Evolutionary conservation across 495 filamentous ascomycete species (phyloP).

Genomic region (Aspergillus olivimuriae): DNA sequence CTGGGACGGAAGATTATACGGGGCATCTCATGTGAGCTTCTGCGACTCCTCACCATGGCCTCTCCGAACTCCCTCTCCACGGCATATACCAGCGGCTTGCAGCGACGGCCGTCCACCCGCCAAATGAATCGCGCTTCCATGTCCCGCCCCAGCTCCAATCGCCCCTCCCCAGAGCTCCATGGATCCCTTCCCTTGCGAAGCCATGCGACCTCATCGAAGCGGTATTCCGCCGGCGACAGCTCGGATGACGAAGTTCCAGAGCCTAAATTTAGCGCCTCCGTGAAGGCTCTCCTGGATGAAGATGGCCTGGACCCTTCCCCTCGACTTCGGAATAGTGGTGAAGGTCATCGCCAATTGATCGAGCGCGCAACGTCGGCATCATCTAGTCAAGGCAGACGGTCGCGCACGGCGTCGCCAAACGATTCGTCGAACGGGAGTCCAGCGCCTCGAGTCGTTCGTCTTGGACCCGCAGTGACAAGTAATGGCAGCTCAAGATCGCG

Average conservation of each 20-base stretch:
- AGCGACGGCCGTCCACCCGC: constrained; percentile 29
- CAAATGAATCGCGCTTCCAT: constrained; percentile 36
- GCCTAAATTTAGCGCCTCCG: constrained; percentile 73
- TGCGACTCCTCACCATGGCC: constrained; percentile 25
- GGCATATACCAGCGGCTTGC: constrained; percentile 29
- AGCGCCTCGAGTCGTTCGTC: constrained; percentile 50
- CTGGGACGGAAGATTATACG: constrained; percentile 11
- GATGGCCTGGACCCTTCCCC: constrained; percentile 52
- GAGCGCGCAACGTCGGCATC: constrained; percentile 14
- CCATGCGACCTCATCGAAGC: constrained; percentile 18
- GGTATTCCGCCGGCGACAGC: constrained; percentile 55
- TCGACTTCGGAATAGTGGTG: constrained; percentile 35
- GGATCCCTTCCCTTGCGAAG: constrained; percentile 14
- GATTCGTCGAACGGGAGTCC: constrained; percentile 39
- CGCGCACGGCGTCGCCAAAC: constrained; percentile 34
- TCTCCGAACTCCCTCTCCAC: constrained; percentile 34
- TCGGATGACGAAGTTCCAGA: constrained; percentile 69
- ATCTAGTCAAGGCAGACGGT: constrained; percentile 31
- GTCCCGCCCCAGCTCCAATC: constrained; percentile 37
- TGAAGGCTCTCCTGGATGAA: constrained; percentile 67
- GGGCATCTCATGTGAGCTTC: constrained; percentile 14
- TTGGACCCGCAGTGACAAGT: constrained; percentile 40
- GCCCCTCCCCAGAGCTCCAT: constrained; percentile 32
- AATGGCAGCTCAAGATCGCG: constrained; percentile 25
- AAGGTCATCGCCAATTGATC: constrained; percentile 24